Evolutionary conservation across 2,329 filamentous ascomycete species (phyloP).

Genomic region (Onygenales sp.): DNA sequence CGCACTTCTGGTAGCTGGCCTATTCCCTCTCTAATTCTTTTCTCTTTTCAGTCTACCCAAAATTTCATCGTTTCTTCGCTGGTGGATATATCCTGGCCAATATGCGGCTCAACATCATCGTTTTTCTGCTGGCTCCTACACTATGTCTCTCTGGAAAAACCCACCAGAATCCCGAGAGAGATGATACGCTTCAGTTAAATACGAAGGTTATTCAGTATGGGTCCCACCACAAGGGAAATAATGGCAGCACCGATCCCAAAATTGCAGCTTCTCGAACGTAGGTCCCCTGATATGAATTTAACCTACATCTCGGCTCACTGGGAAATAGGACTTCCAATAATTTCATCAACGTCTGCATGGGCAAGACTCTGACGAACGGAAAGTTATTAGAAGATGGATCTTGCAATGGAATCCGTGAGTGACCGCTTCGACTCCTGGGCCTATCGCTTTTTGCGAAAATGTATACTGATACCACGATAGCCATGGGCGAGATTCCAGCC

Average conservation of each 20-base stretch:
- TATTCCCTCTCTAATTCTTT: too few relatives aligned
- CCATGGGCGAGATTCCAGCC: slow-evolving; percentile 46
- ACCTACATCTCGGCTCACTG: not conserved
- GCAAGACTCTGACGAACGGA: slow-evolving; percentile 45
- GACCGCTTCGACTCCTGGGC: not conserved
- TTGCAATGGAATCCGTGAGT: slow-evolving; percentile 42
- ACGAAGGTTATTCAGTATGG: slow-evolving; percentile 12
- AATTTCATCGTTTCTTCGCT: too few relatives aligned
- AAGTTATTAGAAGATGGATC: slow-evolving; percentile 39
- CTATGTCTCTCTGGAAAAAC: slow-evolving; percentile 8
- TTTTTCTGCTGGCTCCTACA: not conserved
- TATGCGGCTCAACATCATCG: not conserved
- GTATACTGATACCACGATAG: not conserved
- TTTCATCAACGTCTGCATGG: slow-evolving; percentile 50
- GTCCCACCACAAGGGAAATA: slow-evolving; percentile 15
- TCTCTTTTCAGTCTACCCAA: too few relatives aligned
- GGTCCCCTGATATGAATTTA: not conserved
- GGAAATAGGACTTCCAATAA: slow-evolving; percentile 22
- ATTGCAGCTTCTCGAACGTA: not conserved
- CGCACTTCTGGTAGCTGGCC: too few relatives aligned
- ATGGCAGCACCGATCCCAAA: not conserved
- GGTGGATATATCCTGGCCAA: not conserved
- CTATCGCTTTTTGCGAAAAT: not conserved
- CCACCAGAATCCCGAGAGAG: slow-evolving; percentile 21
- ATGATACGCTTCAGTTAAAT: slow-evolving; percentile 21